Conservation (phyloP, 192 early-diverging fungal genomes). For the Backusella luteola region DNA sequence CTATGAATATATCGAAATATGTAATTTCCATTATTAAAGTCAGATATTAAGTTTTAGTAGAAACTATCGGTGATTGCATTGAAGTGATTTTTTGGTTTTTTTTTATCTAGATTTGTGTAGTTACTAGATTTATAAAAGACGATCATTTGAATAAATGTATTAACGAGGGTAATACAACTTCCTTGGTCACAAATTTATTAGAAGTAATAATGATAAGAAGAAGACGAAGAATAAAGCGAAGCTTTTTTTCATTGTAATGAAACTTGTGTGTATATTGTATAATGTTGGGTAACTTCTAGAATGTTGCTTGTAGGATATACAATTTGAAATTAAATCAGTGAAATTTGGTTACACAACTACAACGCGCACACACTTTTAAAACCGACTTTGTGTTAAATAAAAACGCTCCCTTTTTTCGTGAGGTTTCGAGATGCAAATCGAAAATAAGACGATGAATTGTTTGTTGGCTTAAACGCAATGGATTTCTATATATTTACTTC, state of each 20-base stretch:
- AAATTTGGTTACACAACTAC: too few relatives aligned
- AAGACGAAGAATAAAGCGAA: too few relatives aligned
- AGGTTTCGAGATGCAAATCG: background rate
- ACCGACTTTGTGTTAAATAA: background rate
- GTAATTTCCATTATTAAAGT: background rate
- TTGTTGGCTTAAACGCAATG: background rate
- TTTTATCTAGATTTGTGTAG: background rate
- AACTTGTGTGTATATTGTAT: too few relatives aligned
- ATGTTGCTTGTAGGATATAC: background rate
- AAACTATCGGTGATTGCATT: background rate
- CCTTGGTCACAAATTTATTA: background rate
- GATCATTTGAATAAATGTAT: background rate
- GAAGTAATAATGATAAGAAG: too few relatives aligned
- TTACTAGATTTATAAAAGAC: background rate
- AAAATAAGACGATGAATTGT: background rate
- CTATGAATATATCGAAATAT: background rate
- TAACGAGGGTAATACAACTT: background rate
- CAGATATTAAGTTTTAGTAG: background rate
- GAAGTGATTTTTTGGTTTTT: background rate
- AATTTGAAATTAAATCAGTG: too few relatives aligned
- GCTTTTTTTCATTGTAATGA: too few relatives aligned
- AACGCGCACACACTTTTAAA: background rate
- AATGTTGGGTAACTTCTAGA: too few relatives aligned
- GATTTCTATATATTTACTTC: background rate
- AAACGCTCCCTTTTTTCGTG: background rate